Evolutionary conservation across 176 grass and related monocot species (phyloP).

Genomic region (Musa itinerans): DNA sequence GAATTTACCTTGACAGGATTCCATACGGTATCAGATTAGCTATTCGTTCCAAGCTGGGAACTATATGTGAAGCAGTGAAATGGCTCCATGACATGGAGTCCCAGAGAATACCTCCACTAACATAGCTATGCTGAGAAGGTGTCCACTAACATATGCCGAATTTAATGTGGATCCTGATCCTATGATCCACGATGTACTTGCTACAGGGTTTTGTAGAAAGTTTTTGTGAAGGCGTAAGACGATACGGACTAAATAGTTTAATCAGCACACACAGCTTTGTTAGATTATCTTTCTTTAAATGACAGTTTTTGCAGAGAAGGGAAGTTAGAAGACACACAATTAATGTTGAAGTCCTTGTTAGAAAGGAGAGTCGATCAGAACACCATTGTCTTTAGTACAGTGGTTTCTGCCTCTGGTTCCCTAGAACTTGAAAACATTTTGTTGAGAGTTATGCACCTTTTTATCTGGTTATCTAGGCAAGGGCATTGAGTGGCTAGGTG

Average conservation of each 20-base stretch:
- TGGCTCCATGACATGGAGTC: constrained; percentile 59
- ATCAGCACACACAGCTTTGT: constrained; percentile 45
- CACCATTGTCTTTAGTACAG: no score
- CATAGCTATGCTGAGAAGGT: constrained; percentile 32
- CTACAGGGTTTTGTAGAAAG: constrained; percentile 46
- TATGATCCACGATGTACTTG: constrained; percentile 54
- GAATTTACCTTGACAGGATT: constrained; percentile 40
- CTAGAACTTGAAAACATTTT: constrained; percentile 19
- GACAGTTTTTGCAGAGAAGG: constrained; percentile 48
- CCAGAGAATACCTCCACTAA: constrained; percentile 39
- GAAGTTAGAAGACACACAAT: constrained; percentile 43
- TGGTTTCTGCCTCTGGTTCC: constrained; percentile 27
- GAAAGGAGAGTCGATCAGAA: constrained; percentile 22
- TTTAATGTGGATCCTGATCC: constrained; percentile 46
- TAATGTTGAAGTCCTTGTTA: constrained; percentile 37
- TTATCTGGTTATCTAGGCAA: constrained; percentile 50
- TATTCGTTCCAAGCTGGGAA: constrained; percentile 50
- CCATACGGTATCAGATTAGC: constrained; percentile 58
- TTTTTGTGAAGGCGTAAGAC: constrained; percentile 34
- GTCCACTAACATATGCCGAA: constrained; percentile 49
- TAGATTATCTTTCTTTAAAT: constrained; percentile 29
- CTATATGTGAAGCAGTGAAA: constrained; percentile 41
- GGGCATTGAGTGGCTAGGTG: constrained; percentile 43
- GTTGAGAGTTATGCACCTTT: constrained; percentile 38
- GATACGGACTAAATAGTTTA: constrained; percentile 47